These are phyloP conservation scores for Meyerozyma smithsonii DNA, from an alignment of 1,139 yeast genomes.

Conservation along the genomic window DNA sequence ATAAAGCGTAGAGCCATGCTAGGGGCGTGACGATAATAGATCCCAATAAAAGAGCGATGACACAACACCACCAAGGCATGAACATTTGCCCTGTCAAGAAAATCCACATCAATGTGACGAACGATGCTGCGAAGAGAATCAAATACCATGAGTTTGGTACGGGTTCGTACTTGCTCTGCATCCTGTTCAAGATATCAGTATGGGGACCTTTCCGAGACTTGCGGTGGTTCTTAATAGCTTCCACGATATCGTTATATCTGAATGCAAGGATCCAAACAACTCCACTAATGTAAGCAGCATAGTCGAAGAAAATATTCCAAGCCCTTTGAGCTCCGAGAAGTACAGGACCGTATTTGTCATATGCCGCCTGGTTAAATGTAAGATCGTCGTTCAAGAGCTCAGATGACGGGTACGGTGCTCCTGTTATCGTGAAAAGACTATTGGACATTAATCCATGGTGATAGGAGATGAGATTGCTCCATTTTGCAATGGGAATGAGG, in stretches of 20 bases:
- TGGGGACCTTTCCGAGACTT: background rate
- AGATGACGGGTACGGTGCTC: slow-evolving; percentile 31
- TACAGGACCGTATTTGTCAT: slow-evolving; percentile 34
- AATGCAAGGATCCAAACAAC: slow-evolving; percentile 18
- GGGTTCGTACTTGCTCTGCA: slow-evolving; percentile 31
- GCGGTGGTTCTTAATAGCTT: slow-evolving; percentile 9
- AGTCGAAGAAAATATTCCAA: slow-evolving; percentile 22
- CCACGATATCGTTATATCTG: slow-evolving; percentile 11
- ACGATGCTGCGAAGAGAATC: slow-evolving; percentile 28
- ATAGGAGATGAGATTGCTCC: slow-evolving; percentile 22
- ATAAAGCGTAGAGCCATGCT: slow-evolving; percentile 46
- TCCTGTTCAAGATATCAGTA: slow-evolving; percentile 36
- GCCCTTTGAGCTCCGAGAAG: slow-evolving; percentile 18
- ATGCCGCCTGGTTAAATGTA: slow-evolving; percentile 35
- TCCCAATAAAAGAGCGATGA: slow-evolving; percentile 41
- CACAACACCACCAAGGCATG: slow-evolving; percentile 47
- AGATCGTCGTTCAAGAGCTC: slow-evolving; percentile 29
- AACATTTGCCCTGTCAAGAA: slow-evolving; percentile 35
- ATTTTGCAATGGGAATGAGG: slow-evolving; percentile 37
- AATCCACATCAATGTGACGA: slow-evolving; percentile 28
- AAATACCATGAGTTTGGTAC: slow-evolving; percentile 43
- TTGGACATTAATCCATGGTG: slow-evolving; percentile 40
- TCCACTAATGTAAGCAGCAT: slow-evolving; percentile 19
- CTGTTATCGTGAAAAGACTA: slow-evolving; percentile 25
- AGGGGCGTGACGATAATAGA: slow-evolving; percentile 44